Evolutionary conservation across 176 grass and related monocot genomes (phyloP).

Genomic region (Musa acuminata): DNA sequence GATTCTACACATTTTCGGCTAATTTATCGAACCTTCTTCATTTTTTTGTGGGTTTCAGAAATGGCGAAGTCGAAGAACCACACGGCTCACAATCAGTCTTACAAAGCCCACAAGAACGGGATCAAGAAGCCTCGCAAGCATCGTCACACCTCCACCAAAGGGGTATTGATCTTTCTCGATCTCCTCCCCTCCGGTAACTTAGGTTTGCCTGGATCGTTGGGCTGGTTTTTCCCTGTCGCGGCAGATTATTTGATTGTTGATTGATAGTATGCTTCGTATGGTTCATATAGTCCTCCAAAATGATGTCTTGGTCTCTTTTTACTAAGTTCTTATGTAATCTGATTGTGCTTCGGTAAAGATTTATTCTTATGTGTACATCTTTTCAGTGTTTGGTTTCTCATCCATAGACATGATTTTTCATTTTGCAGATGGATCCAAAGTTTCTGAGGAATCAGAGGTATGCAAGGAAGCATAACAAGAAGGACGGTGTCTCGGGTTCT

Average conservation of each 20-base stretch:
- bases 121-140: constrained; percentile 15
- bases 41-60: not conserved
- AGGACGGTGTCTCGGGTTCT: not conserved
- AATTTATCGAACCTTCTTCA: not conserved
- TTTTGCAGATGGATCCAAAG: constrained; percentile 13
- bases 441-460: constrained; percentile 16
- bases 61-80: constrained; percentile 22
- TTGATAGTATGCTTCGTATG: no score
- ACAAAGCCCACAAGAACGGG: constrained; percentile 16
- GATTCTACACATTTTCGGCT: not conserved
- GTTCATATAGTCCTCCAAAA: no score
- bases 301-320: no score
- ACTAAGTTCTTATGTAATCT: no score
- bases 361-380: not conserved
- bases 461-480: constrained; percentile 9
- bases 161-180: not conserved
- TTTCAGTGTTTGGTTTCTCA: not conserved
- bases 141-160: constrained; percentile 9
- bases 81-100: constrained; percentile 13
- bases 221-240: no score
- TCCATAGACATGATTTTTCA: not conserved
- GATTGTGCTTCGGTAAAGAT: no score
- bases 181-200: no score
- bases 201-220: no score
- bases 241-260: no score